Base-by-base conservation (phyloP, 2,329 filamentous ascomycete genomes). In the Fusarium sp. region DNA sequence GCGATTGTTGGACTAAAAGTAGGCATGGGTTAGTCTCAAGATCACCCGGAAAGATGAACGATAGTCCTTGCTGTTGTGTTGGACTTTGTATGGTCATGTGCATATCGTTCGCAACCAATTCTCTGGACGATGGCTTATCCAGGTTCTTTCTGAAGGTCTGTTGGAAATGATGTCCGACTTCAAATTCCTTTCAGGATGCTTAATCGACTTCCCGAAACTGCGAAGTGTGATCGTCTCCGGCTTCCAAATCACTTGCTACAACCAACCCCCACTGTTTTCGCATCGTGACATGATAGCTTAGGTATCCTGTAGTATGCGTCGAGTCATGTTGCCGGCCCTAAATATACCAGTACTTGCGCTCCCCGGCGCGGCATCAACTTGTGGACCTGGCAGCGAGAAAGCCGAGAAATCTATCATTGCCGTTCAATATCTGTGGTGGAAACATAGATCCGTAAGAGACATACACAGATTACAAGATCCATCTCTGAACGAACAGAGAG, bases 291-390 rank as follows among this genome's bases (percentile, higher is more conserved):
- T 40, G 27, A 54, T 65, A 50, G 24, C 61, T 72, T 73, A 38
- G 18, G 34, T 38, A 74, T 73, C 70, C 44, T 43, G 38, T 32
- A 72, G 46, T 59, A 59, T 53, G 51, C 46, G 58, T 25, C 52
- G 66, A 58, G 63, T 63, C 66, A 69, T 64, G 68, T 47, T 43
- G 52, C 42, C 51, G 64, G 45, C 49, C 58, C 63, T 66, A 55
- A 61, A 32, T 52, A 55, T 38, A 40, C 64, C 62, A 44, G 58
- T 34, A 64, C 59, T 24, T 54, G 54, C 27, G 27, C 43, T 68
- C 32, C 32, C 32, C 24, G 7, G 29, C 20, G 20, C 11, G 32
- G 49, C 34, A 45, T 49, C 20, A 30, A 42, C 30, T 30, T 38
- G 50, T 40, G 25, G 44, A 63, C 42, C 53, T 62, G 42, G 34